Evolutionary conservation across 257 asterid genomes (phyloP), one percentile per base, ranked within the genome.

Genomic region (Cynanchum wilfordii): DNA sequence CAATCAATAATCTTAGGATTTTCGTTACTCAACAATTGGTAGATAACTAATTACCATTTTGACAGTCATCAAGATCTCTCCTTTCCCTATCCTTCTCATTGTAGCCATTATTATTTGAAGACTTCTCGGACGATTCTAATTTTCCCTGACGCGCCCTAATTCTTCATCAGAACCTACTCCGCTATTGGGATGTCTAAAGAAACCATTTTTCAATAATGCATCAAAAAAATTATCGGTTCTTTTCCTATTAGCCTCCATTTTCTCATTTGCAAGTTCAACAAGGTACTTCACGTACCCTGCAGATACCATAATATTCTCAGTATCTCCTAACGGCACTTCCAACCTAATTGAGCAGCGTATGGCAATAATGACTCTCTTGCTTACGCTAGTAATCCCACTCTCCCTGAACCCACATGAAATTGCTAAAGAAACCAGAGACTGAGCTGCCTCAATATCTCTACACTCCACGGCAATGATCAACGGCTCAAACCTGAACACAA

Each of bases 391-490:
- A 78, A 95, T 90, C 69, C 99, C 99, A 75, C 97, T 89, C 90
- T 95, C 99, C 66, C 98, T 87, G 82, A 95, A 95, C 73, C 99
- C 99, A 65, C 84, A 85, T 2, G 92, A 82, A 59, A 95, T 86
- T 25, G 99, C 97, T 17, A 90, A 79, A 12, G 96, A 84, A 72
- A 95, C 97, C 84, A 95, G 74, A 20, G 25, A 76, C 69, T 86
- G 91, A 71, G 97, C 98, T 10, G 96, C 84, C 70, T 78, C 87
- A 1, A 91, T 40, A 56, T 85, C 87, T 27, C 79, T 88, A 73
- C 94, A 89, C 85, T 95, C 98, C 27, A 89, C 95, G 17, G 99
- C 97, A 16, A 95, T 84, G 45, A 95, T 95, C 86, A 92, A 74
- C 0, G 99, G 99, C 85, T 95, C 99, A 74, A 90, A 95, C 74